Evolutionary conservation across 176 grass and related monocot genomes (phyloP).

Genomic region (Musa acuminata): DNA sequence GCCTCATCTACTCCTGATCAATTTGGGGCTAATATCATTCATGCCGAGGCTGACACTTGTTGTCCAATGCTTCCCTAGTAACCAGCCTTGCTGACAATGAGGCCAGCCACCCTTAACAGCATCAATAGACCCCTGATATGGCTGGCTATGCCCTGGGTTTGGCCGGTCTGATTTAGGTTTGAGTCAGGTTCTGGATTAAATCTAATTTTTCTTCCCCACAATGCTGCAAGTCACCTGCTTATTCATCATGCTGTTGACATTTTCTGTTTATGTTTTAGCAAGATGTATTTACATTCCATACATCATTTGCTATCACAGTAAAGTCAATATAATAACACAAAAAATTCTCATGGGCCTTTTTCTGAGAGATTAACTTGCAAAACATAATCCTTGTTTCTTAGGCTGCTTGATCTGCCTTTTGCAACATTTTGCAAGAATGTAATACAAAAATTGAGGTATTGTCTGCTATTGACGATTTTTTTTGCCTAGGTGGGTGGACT

Average conservation of each 20-base stretch:
- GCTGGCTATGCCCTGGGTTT: background rate
- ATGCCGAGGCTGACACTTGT: no score
- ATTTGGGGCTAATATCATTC: no score
- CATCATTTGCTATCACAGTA: no score
- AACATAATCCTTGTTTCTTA: background rate
- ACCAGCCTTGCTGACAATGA: no score
- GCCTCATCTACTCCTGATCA: no score
- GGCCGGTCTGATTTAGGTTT: background rate
- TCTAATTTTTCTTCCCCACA: background rate
- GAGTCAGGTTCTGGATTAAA: background rate
- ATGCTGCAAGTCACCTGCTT: background rate
- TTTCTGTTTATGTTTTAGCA: background rate
- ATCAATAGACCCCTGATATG: background rate
- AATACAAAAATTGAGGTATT: constrained; percentile 1
- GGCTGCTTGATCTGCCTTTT: background rate
- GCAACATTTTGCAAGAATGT: background rate
- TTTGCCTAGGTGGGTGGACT: constrained; percentile 76
- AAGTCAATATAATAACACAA: no score
- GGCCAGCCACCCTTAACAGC: no score
- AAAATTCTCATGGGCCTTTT: background rate
- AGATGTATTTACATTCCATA: no score
- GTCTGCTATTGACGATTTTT: background rate
- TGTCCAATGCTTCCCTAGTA: no score
- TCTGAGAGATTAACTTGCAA: background rate
- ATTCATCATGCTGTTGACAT: background rate